Percentiles rank a stretch among this genome's conserved stretches.
phyloP scores from a whole-genome alignment of 202 grass and related monocot genomes.

The Eragrostis tef region DNA sequence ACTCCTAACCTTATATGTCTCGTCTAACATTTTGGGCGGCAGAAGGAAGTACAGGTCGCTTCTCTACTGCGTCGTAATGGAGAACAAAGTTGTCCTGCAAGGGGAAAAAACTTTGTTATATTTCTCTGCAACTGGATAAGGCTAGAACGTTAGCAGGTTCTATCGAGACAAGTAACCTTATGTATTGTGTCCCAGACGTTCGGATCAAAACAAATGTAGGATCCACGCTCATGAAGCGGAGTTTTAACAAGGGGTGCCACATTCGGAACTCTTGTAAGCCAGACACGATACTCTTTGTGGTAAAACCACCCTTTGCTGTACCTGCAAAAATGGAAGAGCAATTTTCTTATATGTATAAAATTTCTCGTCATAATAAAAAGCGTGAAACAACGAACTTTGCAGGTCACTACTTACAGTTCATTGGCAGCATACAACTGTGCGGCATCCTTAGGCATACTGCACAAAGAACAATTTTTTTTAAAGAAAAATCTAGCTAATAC shows the following conservation, averaged over 20 bases:
- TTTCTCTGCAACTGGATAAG: conserved; percentile 17
- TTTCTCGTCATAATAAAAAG: neutral
- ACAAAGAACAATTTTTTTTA: conserved; percentile 20
- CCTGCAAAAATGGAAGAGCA: conserved; percentile 49
- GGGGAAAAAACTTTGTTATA: conserved; percentile 27
- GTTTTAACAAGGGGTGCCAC: conserved; percentile 65
- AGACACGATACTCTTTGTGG: conserved; percentile 73
- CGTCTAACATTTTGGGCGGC: conserved; percentile 56
- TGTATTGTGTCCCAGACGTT: conserved; percentile 70
- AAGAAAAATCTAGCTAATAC: conserved; percentile 8
- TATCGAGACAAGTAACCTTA: conserved; percentile 59
- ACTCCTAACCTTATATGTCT: conserved; percentile 57
- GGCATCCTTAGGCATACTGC: conserved; percentile 95
- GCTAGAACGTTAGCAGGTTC: conserved; percentile 22
- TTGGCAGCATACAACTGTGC: conserved; percentile 82
- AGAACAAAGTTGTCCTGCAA: conserved; percentile 85
- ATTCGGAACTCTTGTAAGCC: conserved; percentile 73
- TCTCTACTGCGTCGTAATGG: conserved; percentile 82
- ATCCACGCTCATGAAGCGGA: conserved; percentile 70
- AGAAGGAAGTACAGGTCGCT: conserved; percentile 68
- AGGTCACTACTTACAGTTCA: conserved; percentile 71
- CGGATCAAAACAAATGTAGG: conserved; percentile 79
- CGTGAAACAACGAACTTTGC: conserved; percentile 11
- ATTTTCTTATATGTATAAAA: conserved; percentile 15
- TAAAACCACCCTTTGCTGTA: conserved; percentile 85